phyloP scores from a whole-genome alignment of 23 red algal species.

The Gracilaria vermiculophylla region DNA sequence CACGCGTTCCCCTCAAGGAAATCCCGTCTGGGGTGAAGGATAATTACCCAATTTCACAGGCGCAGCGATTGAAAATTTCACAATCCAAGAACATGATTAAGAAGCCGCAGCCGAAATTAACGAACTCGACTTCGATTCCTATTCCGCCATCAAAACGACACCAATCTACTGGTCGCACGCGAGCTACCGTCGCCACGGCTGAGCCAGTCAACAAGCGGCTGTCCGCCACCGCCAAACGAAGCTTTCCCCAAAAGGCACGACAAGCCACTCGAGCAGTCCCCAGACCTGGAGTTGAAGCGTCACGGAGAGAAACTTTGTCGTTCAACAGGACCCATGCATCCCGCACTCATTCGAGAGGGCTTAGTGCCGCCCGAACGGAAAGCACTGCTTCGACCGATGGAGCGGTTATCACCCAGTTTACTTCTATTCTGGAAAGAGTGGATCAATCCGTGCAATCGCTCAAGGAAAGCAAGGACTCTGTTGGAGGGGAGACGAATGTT shows the following conservation, averaged over 20 bases:
- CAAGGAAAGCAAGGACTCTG: constrained; percentile 1
- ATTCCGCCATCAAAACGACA: not conserved
- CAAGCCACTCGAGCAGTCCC: not conserved
- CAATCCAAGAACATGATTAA: constrained; percentile 15
- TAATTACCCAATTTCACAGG: not conserved
- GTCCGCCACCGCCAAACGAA: not conserved
- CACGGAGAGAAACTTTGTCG: not conserved
- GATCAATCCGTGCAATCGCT: not conserved
- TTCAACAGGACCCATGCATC: not conserved
- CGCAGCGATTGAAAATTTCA: not conserved
- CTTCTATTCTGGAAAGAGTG: not conserved
- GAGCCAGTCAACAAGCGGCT: constrained; percentile 17
- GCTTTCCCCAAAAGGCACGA: not conserved
- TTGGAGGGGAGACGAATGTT: not conserved
- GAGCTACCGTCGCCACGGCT: not conserved
- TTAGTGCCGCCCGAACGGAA: not conserved
- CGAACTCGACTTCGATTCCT: not conserved
- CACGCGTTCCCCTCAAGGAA: not conserved
- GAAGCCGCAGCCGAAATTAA: not conserved
- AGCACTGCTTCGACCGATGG: not conserved
- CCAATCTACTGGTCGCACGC: not conserved
- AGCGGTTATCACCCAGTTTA: not conserved
- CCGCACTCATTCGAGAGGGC: not conserved
- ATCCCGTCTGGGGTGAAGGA: not conserved
- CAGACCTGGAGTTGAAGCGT: not conserved